phyloP scores from a whole-genome alignment of 768 basidiomycete genomes.

The Boletus rubescentipes region DNA sequence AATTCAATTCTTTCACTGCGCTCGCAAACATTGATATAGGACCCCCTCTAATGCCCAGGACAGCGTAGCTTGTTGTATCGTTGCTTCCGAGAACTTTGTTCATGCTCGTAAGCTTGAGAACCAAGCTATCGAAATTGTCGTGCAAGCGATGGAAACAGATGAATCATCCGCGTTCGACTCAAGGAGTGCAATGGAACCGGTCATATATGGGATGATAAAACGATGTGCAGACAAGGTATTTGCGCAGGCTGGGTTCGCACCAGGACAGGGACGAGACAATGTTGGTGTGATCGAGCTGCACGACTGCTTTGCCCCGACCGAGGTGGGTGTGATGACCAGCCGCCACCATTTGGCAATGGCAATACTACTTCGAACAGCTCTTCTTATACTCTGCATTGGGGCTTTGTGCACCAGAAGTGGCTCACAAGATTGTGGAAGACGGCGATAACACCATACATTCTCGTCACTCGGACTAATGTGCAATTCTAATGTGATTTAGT shows the following conservation, averaged over 20 bases:
- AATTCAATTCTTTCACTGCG: background rate
- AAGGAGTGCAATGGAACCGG: conserved; percentile 68
- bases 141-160: conserved; percentile 64
- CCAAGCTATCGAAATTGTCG: conserved; percentile 80
- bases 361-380: conserved; percentile 41
- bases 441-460: conserved; percentile 71
- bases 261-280: conserved; percentile 60
- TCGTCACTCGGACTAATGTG: background rate
- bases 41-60: conserved; percentile 42
- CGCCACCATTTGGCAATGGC: background rate
- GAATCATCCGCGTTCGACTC: conserved; percentile 59
- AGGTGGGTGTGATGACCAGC: conserved; percentile 41
- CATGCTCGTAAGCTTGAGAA: conserved; percentile 69
- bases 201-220: conserved; percentile 75
- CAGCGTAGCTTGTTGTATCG: conserved; percentile 70
- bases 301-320: conserved; percentile 81
- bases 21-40: background rate
- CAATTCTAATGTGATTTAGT: conserved; percentile 38
- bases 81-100: conserved; percentile 79
- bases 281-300: conserved; percentile 83
- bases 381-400: conserved; percentile 79
- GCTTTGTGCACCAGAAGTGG: conserved; percentile 59
- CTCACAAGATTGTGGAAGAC: conserved; percentile 68
- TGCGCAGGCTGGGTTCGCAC: conserved; percentile 60
- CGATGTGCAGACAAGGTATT: conserved; percentile 66